Percentiles rank a stretch among this genome's conserved stretches.
Evolutionary conservation across 441 rosid species (phyloP).

Genomic region (Populus hybrid): DNA sequence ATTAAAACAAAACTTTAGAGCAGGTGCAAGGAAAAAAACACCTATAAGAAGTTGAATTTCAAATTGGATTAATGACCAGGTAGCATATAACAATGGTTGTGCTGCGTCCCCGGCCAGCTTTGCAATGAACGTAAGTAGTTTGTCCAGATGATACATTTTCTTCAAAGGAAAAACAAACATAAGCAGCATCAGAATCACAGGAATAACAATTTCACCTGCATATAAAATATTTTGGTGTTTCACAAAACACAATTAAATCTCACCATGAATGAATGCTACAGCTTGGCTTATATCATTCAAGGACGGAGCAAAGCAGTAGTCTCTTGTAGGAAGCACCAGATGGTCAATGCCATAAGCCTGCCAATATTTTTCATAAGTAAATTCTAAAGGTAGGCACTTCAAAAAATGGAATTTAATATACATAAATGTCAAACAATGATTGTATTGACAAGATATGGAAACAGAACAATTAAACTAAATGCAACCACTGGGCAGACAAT

Average conservation of each 20-base stretch:
- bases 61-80: conserved; percentile 47
- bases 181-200: neutral
- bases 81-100: conserved; percentile 90
- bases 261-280: conserved; percentile 80
- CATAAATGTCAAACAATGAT: neutral
- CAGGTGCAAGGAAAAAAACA: neutral
- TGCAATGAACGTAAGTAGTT: conserved; percentile 92
- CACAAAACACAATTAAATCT: conserved; percentile 13
- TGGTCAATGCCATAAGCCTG: conserved; percentile 79
- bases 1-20: conserved; percentile 7
- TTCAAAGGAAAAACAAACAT: conserved; percentile 23
- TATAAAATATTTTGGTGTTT: neutral
- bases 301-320: conserved; percentile 96
- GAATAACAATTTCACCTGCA: neutral
- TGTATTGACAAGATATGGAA: neutral
- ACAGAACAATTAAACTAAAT: neutral
- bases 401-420: neutral
- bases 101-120: conserved; percentile 98
- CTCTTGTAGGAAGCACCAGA: conserved; percentile 94
- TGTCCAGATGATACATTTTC: conserved; percentile 51
- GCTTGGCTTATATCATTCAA: conserved; percentile 72
- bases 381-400: neutral
- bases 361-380: conserved; percentile 8
- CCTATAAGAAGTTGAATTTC: neutral
- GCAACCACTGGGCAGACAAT: neutral